A percentile compares a stretch with the other conserved stretches of the same genome.
Conservation (phyloP, 805 yeast species). For the Candida germanica region DNA sequence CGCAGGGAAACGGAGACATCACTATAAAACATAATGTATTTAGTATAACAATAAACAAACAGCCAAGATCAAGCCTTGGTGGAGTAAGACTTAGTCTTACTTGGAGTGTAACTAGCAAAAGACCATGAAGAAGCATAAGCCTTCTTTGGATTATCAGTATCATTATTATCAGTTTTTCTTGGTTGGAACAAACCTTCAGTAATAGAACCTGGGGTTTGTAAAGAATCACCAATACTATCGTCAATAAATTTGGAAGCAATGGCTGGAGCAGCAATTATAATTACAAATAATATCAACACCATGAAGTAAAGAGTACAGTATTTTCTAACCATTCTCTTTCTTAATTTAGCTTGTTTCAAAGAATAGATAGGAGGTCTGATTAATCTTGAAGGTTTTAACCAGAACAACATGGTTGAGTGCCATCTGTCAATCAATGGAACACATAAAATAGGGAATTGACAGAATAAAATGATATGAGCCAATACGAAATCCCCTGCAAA, state of each 20-base stretch:
- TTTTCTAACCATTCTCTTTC: conserved; percentile 96
- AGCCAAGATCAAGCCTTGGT: conserved; percentile 42
- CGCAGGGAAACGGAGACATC: no score
- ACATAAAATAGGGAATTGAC: conserved; percentile 81
- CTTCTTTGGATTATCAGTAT: conserved; percentile 56
- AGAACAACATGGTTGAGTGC: conserved; percentile 98
- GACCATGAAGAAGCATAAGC: conserved; percentile 42
- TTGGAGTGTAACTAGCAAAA: conserved; percentile 40
- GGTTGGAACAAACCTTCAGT: conserved; percentile 82
- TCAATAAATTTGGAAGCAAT: conserved; percentile 64
- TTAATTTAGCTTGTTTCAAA: conserved; percentile 89
- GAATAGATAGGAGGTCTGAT: conserved; percentile 98
- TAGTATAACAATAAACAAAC: conserved; percentile 2
- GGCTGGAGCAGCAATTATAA: conserved; percentile 87
- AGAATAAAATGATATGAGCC: conserved; percentile 84
- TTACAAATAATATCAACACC: conserved; percentile 67
- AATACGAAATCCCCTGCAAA: conserved; percentile 95
- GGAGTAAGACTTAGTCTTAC: conserved; percentile 52
- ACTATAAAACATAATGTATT: not conserved
- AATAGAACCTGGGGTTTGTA: conserved; percentile 28
- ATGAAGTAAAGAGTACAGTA: conserved; percentile 79
- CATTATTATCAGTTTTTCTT: conserved; percentile 75
- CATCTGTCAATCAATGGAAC: conserved; percentile 91
- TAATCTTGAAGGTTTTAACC: conserved; percentile 96
- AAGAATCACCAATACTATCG: conserved; percentile 27